These are phyloP conservation scores for Phytopythium delawarense DNA, from an alignment of 352 stramenopile species.

Conservation along the genomic window DNA sequence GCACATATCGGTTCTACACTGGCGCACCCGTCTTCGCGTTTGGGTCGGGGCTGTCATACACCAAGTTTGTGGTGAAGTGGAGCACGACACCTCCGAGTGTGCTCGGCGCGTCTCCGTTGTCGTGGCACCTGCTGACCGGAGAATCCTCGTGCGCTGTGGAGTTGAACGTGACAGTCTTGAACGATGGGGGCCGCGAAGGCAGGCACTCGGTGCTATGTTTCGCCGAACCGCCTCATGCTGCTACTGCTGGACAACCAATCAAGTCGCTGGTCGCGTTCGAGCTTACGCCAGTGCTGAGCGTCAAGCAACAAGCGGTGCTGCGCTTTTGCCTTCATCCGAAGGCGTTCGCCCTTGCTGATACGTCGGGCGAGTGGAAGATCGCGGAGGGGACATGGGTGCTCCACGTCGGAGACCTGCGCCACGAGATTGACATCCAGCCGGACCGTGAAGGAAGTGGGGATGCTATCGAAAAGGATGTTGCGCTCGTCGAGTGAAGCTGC, in stretches of 20 bases:
- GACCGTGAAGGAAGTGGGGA: no score
- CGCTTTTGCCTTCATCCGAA: slow-evolving; percentile 30
- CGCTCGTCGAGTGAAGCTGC: background rate
- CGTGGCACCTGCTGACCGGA: slow-evolving; percentile 8
- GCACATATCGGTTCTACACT: slow-evolving; percentile 85
- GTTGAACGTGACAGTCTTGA: slow-evolving; percentile 39
- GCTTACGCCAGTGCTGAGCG: slow-evolving; percentile 32
- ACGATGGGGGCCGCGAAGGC: slow-evolving; percentile 31
- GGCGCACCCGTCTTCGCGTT: slow-evolving; percentile 67
- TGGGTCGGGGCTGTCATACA: slow-evolving; percentile 80
- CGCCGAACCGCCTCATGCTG: slow-evolving; percentile 22
- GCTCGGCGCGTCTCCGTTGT: slow-evolving; percentile 12
- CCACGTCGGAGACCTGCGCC: slow-evolving; percentile 21
- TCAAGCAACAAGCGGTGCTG: slow-evolving; percentile 17
- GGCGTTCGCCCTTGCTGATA: slow-evolving; percentile 36
- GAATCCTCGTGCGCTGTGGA: slow-evolving; percentile 10
- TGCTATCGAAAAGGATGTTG: background rate
- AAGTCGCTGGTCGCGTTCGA: slow-evolving; percentile 56
- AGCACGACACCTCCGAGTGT: slow-evolving; percentile 5
- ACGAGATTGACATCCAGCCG: slow-evolving; percentile 21
- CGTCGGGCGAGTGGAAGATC: slow-evolving; percentile 28
- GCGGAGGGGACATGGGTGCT: slow-evolving; percentile 40
- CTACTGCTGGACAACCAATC: slow-evolving; percentile 27
- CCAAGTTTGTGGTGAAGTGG: slow-evolving; percentile 50
- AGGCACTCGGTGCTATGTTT: slow-evolving; percentile 45